A percentile compares a stretch with the other conserved stretches of the same genome.
Evolutionary conservation across 768 basidiomycete species (phyloP).

Genomic region (Sutorius australiensis): DNA sequence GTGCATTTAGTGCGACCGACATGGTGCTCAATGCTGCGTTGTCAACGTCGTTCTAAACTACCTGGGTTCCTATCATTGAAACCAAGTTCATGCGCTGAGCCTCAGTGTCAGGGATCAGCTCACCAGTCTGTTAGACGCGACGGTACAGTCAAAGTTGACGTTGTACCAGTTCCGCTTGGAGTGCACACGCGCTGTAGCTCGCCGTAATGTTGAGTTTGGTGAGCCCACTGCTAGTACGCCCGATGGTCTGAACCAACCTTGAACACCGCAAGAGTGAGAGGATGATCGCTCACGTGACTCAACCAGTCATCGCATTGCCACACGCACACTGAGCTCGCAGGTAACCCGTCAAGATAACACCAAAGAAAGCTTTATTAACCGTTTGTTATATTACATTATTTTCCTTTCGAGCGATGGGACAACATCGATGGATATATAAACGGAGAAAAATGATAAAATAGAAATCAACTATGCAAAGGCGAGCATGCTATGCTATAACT

Average conservation of each 20-base stretch:
- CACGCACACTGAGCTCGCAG: background rate
- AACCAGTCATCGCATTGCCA: background rate
- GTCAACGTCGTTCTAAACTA: background rate
- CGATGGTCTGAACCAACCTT: background rate
- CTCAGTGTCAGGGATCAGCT: background rate
- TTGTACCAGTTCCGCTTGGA: background rate
- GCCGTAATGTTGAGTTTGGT: background rate
- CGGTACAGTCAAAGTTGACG: constrained; percentile 1
- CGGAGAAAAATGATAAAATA: background rate
- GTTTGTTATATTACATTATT: background rate
- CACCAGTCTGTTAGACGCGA: constrained; percentile 8
- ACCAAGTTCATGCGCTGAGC: background rate
- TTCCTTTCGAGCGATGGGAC: background rate
- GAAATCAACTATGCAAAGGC: background rate
- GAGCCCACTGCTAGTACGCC: background rate
- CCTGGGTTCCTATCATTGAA: background rate
- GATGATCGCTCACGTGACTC: constrained; percentile 13
- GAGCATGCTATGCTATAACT: too few relatives aligned
- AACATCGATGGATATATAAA: background rate
- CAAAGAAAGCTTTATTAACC: background rate
- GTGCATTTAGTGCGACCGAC: constrained; percentile 41
- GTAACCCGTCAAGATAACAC: too few relatives aligned
- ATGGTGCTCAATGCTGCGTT: constrained; percentile 22
- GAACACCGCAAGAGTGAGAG: background rate
- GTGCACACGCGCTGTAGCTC: background rate